phyloP scores from a whole-genome alignment of 2,329 filamentous ascomycete species.

The Alternaria ethzedia region DNA sequence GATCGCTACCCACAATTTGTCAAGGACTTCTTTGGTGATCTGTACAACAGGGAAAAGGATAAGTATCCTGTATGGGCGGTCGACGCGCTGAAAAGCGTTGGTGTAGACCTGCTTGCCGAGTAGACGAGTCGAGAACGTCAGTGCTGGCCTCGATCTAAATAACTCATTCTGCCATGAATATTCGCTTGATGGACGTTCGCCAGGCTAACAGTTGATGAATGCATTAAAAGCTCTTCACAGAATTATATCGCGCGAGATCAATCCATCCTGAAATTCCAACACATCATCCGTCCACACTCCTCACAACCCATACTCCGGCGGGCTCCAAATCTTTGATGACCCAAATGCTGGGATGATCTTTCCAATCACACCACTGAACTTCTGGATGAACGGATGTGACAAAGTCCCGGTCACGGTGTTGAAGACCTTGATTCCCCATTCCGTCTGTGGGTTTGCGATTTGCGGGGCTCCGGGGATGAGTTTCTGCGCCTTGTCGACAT shows the following conservation, averaged over 20 bases:
- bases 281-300: background rate
- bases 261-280: background rate
- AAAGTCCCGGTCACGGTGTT: conserved; percentile 23
- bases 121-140: background rate
- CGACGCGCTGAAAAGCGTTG: conserved; percentile 77
- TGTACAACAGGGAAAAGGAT: conserved; percentile 68
- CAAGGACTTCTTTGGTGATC: conserved; percentile 74
- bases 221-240: background rate
- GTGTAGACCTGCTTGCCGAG: conserved; percentile 58
- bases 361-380: conserved; percentile 16
- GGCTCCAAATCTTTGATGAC: conserved; percentile 12
- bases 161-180: background rate
- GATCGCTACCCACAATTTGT: conserved; percentile 82
- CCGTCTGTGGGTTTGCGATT: conserved; percentile 32
- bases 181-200: background rate
- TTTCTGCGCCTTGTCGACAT: conserved; percentile 31
- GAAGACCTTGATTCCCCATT: conserved; percentile 28
- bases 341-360: conserved; percentile 25
- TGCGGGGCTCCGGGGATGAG: conserved; percentile 33
- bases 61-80: conserved; percentile 86
- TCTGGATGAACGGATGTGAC: conserved; percentile 16
- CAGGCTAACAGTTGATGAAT: background rate
- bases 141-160: background rate
- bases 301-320: conserved; percentile 30
- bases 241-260: background rate